Evolutionary conservation across 2,329 filamentous ascomycete genomes (phyloP).

Genomic region (Hypoxylon sp.): DNA sequence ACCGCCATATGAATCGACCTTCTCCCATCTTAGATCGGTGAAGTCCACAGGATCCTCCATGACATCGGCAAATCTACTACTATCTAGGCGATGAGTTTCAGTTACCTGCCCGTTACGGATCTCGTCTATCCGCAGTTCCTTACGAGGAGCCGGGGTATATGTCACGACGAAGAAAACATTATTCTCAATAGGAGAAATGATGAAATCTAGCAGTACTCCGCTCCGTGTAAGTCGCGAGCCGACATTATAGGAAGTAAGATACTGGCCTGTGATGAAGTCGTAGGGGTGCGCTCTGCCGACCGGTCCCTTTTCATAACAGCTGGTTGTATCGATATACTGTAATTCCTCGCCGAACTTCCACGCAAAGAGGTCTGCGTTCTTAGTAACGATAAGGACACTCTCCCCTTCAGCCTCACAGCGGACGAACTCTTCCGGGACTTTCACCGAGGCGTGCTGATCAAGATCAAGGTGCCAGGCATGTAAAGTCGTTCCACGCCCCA

Average conservation of each 20-base stretch:
- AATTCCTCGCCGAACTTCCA: constrained; percentile 46
- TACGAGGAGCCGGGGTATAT: constrained; percentile 32
- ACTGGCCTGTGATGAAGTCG: constrained; percentile 40
- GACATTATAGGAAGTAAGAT: constrained; percentile 39
- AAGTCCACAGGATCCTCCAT: constrained; percentile 38
- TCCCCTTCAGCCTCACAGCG: constrained; percentile 49
- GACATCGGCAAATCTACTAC: constrained; percentile 25
- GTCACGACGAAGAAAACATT: constrained; percentile 49
- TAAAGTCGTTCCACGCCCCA: constrained; percentile 46
- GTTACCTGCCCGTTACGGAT: constrained; percentile 40
- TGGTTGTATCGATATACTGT: constrained; percentile 37
- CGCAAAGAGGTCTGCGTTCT: constrained; percentile 45
- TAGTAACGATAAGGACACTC: constrained; percentile 46
- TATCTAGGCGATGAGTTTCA: constrained; percentile 42
- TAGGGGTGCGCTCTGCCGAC: constrained; percentile 30
- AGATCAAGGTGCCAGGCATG: constrained; percentile 51
- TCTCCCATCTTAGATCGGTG: constrained; percentile 49
- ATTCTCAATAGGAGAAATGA: constrained; percentile 44
- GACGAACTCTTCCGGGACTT: constrained; percentile 45
- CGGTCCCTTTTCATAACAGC: constrained; percentile 37
- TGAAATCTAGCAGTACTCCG: constrained; percentile 48
- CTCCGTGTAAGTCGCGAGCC: constrained; percentile 42
- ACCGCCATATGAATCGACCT: constrained; percentile 49
- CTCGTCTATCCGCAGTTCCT: constrained; percentile 47
- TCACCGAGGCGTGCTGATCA: constrained; percentile 42